Evolutionary conservation across 805 yeast species (phyloP).

Genomic region (Schwanniomyces pseudopolymorphus): DNA sequence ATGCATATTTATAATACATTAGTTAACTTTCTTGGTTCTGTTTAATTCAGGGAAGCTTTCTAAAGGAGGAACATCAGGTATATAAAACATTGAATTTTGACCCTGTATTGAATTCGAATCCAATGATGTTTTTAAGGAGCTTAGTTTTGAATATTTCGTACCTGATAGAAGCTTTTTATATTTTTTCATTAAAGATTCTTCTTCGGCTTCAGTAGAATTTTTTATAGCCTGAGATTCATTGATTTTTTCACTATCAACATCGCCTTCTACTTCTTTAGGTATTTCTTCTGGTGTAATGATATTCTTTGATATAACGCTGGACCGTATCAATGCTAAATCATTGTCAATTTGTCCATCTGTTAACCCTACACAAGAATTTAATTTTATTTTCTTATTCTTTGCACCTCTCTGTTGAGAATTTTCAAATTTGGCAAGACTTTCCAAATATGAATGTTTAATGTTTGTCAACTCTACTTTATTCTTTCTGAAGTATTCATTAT

Average conservation of each 20-base stretch:
- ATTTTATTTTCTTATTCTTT: slow-evolving; percentile 6
- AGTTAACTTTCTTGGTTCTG: background rate
- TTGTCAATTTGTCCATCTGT: slow-evolving; percentile 21
- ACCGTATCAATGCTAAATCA: slow-evolving; percentile 21
- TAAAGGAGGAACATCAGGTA: slow-evolving; percentile 22
- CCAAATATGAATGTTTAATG: slow-evolving; percentile 18
- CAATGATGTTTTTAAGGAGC: background rate
- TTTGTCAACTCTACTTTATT: slow-evolving; percentile 34
- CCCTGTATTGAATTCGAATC: background rate
- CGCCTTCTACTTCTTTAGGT: slow-evolving; percentile 5
- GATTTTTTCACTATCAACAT: slow-evolving; percentile 3
- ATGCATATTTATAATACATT: background rate
- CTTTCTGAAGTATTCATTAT: slow-evolving; percentile 22
- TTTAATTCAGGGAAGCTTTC: slow-evolving; percentile 20
- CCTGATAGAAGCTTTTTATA: slow-evolving; percentile 10
- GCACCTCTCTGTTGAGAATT: background rate
- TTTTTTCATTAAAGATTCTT: slow-evolving; percentile 9
- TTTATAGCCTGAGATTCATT: slow-evolving; percentile 4
- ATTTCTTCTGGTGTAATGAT: slow-evolving; percentile 5
- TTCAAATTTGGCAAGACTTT: slow-evolving; percentile 4
- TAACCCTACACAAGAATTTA: slow-evolving; percentile 20
- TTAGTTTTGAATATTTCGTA: background rate
- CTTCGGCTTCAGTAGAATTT: slow-evolving; percentile 7
- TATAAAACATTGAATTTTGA: background rate
- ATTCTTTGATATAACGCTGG: slow-evolving; percentile 6